Evolutionary conservation across 2,329 filamentous ascomycete species (phyloP).

Genomic region (Colletotrichum tofieldiae): DNA sequence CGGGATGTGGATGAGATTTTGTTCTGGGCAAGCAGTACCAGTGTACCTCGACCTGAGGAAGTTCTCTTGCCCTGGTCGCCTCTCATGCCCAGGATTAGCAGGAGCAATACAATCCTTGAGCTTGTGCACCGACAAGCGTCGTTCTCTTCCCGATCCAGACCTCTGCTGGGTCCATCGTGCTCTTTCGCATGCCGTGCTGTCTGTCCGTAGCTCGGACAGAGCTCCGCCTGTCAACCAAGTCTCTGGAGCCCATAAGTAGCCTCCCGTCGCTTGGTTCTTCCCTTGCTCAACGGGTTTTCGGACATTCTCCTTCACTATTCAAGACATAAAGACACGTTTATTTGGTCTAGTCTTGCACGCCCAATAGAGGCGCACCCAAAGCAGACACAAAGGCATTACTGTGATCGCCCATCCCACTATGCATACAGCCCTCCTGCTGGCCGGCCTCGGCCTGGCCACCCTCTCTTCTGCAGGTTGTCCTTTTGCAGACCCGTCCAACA

Average conservation of each 20-base stretch:
- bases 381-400: constrained; percentile 5
- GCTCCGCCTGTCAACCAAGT: constrained; percentile 9
- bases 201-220: constrained; percentile 9
- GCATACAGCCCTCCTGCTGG: constrained; percentile 43
- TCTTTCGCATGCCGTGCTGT: not conserved
- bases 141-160: constrained; percentile 27
- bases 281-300: not conserved
- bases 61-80: constrained; percentile 23
- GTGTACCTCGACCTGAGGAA: constrained; percentile 15
- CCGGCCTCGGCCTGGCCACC: constrained; percentile 46
- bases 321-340: not conserved
- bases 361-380: not conserved
- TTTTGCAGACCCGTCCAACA: constrained; percentile 49
- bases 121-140: constrained; percentile 24
- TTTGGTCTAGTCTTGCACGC: not conserved
- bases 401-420: constrained; percentile 15
- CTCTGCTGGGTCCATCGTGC: constrained; percentile 13
- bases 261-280: not conserved
- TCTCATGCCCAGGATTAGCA: constrained; percentile 15
- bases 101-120: constrained; percentile 12
- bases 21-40: constrained; percentile 21
- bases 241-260: constrained; percentile 33
- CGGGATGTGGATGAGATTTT: constrained; percentile 29
- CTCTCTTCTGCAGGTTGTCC: constrained; percentile 51
- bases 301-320: not conserved